Conservation (phyloP, 73 alveolate species). For the Blepharisma japonicum region DNA sequence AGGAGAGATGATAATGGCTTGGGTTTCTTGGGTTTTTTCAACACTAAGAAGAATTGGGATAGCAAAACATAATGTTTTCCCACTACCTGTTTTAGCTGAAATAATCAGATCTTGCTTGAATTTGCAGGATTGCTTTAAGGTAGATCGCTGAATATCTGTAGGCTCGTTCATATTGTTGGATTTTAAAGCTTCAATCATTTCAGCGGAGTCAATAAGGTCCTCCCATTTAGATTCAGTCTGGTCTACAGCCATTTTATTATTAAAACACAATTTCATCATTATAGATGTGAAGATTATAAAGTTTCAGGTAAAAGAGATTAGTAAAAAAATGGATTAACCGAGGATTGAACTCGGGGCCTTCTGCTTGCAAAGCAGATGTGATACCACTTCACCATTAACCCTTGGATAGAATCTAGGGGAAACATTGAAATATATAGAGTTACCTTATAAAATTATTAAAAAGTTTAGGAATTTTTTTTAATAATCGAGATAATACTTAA, state of each 20-base stretch:
- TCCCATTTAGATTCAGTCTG: background rate
- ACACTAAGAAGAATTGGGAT: conserved; percentile 87
- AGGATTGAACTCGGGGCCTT: no score
- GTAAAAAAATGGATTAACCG: no score
- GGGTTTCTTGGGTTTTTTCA: conserved; percentile 44
- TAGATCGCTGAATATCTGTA: conserved; percentile 67
- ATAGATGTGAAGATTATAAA: no score
- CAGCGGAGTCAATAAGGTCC: background rate
- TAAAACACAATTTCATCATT: no score
- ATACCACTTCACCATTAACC: no score
- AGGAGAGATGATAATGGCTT: conserved; percentile 84
- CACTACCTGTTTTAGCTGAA: conserved; percentile 94
- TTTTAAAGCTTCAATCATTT: background rate
- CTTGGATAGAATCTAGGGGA: no score
- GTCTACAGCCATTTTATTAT: no score
- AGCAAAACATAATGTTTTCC: conserved; percentile 94
- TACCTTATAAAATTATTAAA: no score
- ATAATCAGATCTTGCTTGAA: conserved; percentile 67
- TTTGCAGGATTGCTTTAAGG: conserved; percentile 54
- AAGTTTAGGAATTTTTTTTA: no score
- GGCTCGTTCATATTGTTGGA: conserved; percentile 52
- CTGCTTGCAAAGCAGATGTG: background rate
- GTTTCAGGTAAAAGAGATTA: no score
- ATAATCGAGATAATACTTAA: no score
- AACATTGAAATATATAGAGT: no score